These are phyloP conservation scores for Penicillium cinerascens DNA, from an alignment of 495 filamentous ascomycete genomes.

Conservation along the genomic window DNA sequence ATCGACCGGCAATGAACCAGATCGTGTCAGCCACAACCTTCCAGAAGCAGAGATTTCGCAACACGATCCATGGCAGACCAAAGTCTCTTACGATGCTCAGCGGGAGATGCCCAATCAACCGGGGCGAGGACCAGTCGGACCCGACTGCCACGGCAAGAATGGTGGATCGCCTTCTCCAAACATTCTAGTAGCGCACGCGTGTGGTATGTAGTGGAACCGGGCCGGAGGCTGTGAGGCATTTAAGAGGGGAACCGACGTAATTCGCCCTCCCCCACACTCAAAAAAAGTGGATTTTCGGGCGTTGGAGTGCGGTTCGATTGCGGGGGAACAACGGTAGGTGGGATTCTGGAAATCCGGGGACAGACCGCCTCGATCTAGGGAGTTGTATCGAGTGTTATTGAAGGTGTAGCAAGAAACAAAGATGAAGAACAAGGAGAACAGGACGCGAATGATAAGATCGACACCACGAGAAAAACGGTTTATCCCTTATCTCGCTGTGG, in stretches of 20 bases:
- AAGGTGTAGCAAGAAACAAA: too few species aligned
- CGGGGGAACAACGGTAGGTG: not conserved
- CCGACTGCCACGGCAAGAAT: not conserved
- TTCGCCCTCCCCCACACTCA: not conserved
- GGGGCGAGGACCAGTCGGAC: not conserved
- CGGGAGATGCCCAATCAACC: not conserved
- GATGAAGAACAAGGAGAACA: too few species aligned
- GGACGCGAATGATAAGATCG: too few species aligned
- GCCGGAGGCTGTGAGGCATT: not conserved
- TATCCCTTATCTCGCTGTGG: too few species aligned
- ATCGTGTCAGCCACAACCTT: not conserved
- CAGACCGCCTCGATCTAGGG: not conserved
- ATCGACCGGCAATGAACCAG: not conserved
- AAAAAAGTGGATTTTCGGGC: not conserved
- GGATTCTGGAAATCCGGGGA: not conserved
- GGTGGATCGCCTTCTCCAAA: not conserved
- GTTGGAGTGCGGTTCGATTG: not conserved
- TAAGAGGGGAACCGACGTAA: not conserved
- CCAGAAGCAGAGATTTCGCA: not conserved
- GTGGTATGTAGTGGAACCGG: not conserved
- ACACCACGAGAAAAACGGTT: too few species aligned
- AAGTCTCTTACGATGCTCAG: not conserved
- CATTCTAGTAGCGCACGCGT: not conserved
- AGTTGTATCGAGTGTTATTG: too few species aligned
- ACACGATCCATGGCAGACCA: not conserved